These are phyloP conservation scores for Entamoeba nuttalli DNA, from an alignment of 208 protist species.

Conservation along the genomic window DNA sequence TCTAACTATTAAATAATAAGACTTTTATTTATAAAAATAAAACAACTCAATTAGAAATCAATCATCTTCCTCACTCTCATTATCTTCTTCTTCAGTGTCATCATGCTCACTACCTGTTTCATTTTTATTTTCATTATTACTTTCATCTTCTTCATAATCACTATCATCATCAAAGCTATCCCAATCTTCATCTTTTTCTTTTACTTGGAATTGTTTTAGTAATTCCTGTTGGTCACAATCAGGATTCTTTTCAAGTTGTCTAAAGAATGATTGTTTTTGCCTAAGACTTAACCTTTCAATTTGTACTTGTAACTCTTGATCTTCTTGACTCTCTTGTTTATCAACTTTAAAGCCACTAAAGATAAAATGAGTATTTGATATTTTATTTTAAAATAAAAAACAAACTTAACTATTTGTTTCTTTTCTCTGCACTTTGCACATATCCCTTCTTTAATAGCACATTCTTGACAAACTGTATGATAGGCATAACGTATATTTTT, in stretches of 20 bases:
- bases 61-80: neutral
- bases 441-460: conserved; percentile 26
- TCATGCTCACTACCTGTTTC: neutral
- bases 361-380: no score
- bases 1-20: no score
- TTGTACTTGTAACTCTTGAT: neutral
- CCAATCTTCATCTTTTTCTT: neutral
- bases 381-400: neutral
- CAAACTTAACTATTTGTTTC: conserved; percentile 8
- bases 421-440: conserved; percentile 44
- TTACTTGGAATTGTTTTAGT: neutral
- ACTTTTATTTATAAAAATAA: no score
- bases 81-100: neutral
- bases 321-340: neutral
- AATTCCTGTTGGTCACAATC: neutral
- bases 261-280: neutral
- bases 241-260: neutral
- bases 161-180: neutral
- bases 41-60: no score
- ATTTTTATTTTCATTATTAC: neutral
- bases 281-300: neutral
- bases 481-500: conserved; percentile 44
- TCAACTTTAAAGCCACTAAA: neutral
- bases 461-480: conserved; percentile 43
- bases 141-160: neutral